A percentile compares a stretch with the other conserved stretches of the same genome.
These are phyloP conservation scores for Prunus persica DNA, from an alignment of 306 rosid species.

Conservation along the genomic window Prunus_persica_NCBIv2 NC_034009.1:25446001-25446500, in stretches of 20 bases:
- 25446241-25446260: conserved; percentile 97
- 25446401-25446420: background rate
- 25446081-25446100: conserved; percentile 66
- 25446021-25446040: conserved; percentile 97
- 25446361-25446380: conserved; percentile 39
- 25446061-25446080: conserved; percentile 95
- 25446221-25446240: conserved; percentile 88
- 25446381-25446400: background rate
- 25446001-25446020: conserved; percentile 95
- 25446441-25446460: conserved; percentile 2
- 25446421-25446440: background rate
- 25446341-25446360: conserved; percentile 87
- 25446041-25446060: conserved; percentile 91
- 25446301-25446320: conserved; percentile 97
- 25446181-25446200: conserved; percentile 30
- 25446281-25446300: conserved; percentile 99
- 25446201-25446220: conserved; percentile 98
- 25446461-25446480: conserved; percentile 12
- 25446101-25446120: conserved; percentile 30
- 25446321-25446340: conserved; percentile 98
- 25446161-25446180: conserved; percentile 2
- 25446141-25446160: conserved; percentile 14
- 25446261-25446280: conserved; percentile 96
- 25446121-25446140: background rate
- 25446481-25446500: conserved; percentile 17